Percentiles rank a stretch among this genome's conserved stretches.
Evolutionary conservation across 352 stramenopile genomes (phyloP).

Genomic region (Phytophthora tentaculata): DNA sequence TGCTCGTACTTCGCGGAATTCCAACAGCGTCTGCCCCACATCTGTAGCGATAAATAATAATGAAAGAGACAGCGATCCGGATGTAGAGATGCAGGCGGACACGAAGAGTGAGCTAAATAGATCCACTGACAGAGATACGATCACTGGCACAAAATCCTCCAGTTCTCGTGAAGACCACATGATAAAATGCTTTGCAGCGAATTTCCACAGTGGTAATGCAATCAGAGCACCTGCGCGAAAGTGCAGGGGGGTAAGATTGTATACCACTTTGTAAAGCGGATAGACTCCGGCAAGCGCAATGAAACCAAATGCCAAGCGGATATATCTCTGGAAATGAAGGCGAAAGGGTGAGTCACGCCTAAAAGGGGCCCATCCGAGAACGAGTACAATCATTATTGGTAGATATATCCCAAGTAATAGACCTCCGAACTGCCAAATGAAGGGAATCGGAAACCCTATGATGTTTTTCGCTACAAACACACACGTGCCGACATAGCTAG

Average conservation of each 20-base stretch:
- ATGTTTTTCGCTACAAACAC: neutral
- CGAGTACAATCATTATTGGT: constrained; percentile 10
- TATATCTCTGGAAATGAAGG: neutral
- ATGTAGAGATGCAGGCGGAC: constrained; percentile 30
- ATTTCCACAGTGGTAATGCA: constrained; percentile 23
- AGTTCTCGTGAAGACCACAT: constrained; percentile 11
- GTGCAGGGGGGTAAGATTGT: constrained; percentile 8
- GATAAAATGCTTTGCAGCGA: constrained; percentile 26
- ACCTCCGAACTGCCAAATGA: constrained; percentile 22
- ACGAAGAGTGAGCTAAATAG: constrained; percentile 33
- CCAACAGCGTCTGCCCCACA: constrained; percentile 14
- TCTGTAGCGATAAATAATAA: constrained; percentile 17
- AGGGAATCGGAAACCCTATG: constrained; percentile 23
- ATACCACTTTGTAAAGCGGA: constrained; percentile 24
- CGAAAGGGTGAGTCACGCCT: constrained; percentile 1
- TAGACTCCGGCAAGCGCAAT: constrained; percentile 18
- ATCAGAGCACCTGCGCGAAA: constrained; percentile 15
- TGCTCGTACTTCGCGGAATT: constrained; percentile 24
- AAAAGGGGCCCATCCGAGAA: constrained; percentile 13
- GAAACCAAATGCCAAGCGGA: constrained; percentile 3
- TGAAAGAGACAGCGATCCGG: constrained; percentile 15
- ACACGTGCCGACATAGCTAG: constrained; percentile 8
- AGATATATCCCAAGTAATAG: constrained; percentile 14
- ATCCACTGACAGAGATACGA: constrained; percentile 25
- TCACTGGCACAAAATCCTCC: constrained; percentile 24